Evolutionary conservation across 306 rosid genomes (phyloP), one percentile per base, ranked within the genome.

Genomic region (Glycine soja): DNA sequence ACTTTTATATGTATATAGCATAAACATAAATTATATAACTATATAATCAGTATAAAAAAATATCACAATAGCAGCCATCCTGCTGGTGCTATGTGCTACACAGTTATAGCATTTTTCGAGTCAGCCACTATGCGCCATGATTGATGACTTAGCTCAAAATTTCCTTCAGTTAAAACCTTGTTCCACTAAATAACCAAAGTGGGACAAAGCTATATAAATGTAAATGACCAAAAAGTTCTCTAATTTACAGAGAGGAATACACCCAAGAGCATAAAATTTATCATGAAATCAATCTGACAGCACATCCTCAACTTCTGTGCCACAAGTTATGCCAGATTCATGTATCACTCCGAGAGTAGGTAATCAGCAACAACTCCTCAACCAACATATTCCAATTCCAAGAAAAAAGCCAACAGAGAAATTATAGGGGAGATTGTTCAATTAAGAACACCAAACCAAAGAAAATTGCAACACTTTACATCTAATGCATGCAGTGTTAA

Each of bases 401-500:
- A 43, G n/a, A 10, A 62, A 61, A 19, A 42, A 61, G 38, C 47
- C 58, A 42, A 61, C 48, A 56, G 7, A 58, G 6, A 0, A 66
- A 75, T 24, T 32, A 10, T 18, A 59, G 18, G 36, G 66, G 10
- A 70, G 62, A 72, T 14, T 61, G 42, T 52, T 45, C 80, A 63
- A 66, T 15, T 42, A 71, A n/a, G 57, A 76, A 24, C 13, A 70
- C 14, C 9, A 15, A 48, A 52, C 15, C 61, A 65, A 19, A 59
- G 16, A 65, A 72, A 72, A 77, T 16, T 24, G 15, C 45, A 65
- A 42, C 5, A 14, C 19, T 47, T 24, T 76, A 10, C 48, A 50
- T 40, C 14, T 10, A 52, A 71, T 64, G 52, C 68, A 50, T 36
- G 53, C 51, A 84, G 30, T 6, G 72, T 30, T 54, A n/a, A 53